phyloP scores from a whole-genome alignment of 495 filamentous ascomycete species.

The Bathelium albidoporum region DNA sequence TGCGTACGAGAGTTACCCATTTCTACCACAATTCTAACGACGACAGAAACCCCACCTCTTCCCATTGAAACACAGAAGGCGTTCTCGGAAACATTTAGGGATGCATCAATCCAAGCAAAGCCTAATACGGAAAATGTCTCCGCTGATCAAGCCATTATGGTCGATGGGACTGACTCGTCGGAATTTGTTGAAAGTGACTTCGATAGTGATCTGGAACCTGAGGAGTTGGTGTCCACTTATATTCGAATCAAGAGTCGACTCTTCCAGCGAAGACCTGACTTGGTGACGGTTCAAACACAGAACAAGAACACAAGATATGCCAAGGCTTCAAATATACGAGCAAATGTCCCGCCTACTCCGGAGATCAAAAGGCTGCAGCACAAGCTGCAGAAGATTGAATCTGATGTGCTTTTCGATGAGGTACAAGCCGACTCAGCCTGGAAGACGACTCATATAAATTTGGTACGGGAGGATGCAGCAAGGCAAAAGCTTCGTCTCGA shows the following conservation, averaged over 20 bases:
- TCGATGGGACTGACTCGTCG: neutral
- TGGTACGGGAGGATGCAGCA: conserved; percentile 48
- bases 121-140: conserved; percentile 7
- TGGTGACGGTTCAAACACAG: conserved; percentile 7
- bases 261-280: conserved; percentile 60
- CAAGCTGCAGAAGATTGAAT: conserved; percentile 66
- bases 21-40: neutral
- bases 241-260: conserved; percentile 59
- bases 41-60: neutral
- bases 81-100: neutral
- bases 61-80: neutral
- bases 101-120: neutral
- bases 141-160: neutral
- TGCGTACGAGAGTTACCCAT: neutral
- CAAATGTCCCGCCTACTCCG: conserved; percentile 24
- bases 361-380: conserved; percentile 52
- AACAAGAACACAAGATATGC: conserved; percentile 28
- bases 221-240: conserved; percentile 66
- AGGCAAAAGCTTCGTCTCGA: conserved; percentile 22
- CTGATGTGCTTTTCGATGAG: conserved; percentile 78
- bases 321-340: conserved; percentile 21
- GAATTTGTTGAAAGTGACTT: conserved; percentile 32
- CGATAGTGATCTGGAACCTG: conserved; percentile 51
- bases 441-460: conserved; percentile 52
- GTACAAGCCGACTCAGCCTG: conserved; percentile 65